Evolutionary conservation across 2,329 filamentous ascomycete genomes (phyloP).

Genomic region (Diaporthe caulivora): DNA sequence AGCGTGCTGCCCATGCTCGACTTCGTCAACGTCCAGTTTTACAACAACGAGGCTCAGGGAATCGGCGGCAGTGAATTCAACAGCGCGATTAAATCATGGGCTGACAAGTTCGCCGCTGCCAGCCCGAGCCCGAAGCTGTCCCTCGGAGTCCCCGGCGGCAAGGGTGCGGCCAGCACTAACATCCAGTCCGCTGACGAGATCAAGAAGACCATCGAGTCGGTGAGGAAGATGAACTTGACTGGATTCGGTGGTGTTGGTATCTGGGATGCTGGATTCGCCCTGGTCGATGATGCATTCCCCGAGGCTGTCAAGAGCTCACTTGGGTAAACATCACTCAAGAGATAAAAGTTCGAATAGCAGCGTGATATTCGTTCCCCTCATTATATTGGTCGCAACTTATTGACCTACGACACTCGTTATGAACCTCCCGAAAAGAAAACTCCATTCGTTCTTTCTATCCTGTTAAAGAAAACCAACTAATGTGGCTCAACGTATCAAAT

Average conservation of each 20-base stretch:
- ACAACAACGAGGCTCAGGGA: slow-evolving; percentile 31
- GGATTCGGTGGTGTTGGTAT: slow-evolving; percentile 34
- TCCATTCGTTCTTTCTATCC: not conserved
- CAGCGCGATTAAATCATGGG: slow-evolving; percentile 24
- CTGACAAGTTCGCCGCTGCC: slow-evolving; percentile 16
- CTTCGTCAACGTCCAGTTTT: slow-evolving; percentile 37
- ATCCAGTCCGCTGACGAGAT: slow-evolving; percentile 32
- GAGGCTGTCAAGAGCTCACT: slow-evolving; percentile 31
- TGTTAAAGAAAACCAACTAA: not conserved
- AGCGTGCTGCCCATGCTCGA: slow-evolving; percentile 23
- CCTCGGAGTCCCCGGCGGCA: slow-evolving; percentile 30
- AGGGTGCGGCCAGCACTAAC: slow-evolving; percentile 21
- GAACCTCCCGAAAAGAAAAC: not conserved
- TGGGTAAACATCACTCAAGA: not conserved
- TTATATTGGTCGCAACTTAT: not conserved
- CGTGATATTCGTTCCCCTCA: not conserved
- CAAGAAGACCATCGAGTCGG: slow-evolving; percentile 19
- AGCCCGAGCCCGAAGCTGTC: slow-evolving; percentile 34
- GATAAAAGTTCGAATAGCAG: not conserved
- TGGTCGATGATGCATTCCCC: slow-evolving; percentile 15
- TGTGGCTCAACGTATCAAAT: not conserved
- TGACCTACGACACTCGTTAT: not conserved
- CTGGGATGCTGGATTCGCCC: slow-evolving; percentile 34
- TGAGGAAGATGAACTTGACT: slow-evolving; percentile 22
- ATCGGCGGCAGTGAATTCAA: slow-evolving; percentile 30